Base-by-base conservation (phyloP, 1,284 basidiomycete genomes). In the Ustilago cynodontis region DNA sequence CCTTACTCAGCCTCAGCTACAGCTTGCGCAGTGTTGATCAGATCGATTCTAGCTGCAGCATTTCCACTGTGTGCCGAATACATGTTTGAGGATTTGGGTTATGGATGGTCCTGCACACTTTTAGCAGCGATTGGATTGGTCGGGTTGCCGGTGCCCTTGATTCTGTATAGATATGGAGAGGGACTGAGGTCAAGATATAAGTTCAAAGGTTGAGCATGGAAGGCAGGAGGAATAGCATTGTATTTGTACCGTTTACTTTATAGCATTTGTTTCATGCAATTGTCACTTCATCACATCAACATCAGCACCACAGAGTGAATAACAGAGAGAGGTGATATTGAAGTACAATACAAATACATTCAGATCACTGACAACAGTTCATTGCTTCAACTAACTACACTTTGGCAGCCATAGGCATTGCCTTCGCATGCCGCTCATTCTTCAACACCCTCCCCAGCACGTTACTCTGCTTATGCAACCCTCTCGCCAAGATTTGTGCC, bases 1-100 rank as follows among this genome's bases (percentile, higher is more conserved):
- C 88, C 88, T 3, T 89, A 86, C 68, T 87, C 87, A 3, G 88
- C 88, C 0, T 86, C 87, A 0, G 88, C 86, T 0, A 86, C 86
- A 7, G 88, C 87, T 0, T 86, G 80, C 20, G 87, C 82, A 8
- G 80, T 84, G 10, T 56, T 86, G 13, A 59, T 81, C 39, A 83
- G 88, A 2, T 86, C 83, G 3, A 58, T 87, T 16, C 56, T 86
- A 1, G 88, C 87, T 2, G 86, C 86, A 29, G 73, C 87, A 8
- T 82, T 89, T 20, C 88, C 88, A 13, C 81, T 88, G 29, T 88
- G 87, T 61, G 78, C 82, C 0, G 80, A 86, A 0, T 78, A 86
- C 35, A 82, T 89, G 81, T 88, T 87, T 61, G 65, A 75, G n/a
- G 80, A 66, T n/a, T 77, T 88, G 7, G 87, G 87, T 2, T 89